A percentile compares a stretch with the other conserved stretches of the same genome.
Conservation (phyloP, 768 basidiomycete genomes). For the Suillus subalutaceus region DNA sequence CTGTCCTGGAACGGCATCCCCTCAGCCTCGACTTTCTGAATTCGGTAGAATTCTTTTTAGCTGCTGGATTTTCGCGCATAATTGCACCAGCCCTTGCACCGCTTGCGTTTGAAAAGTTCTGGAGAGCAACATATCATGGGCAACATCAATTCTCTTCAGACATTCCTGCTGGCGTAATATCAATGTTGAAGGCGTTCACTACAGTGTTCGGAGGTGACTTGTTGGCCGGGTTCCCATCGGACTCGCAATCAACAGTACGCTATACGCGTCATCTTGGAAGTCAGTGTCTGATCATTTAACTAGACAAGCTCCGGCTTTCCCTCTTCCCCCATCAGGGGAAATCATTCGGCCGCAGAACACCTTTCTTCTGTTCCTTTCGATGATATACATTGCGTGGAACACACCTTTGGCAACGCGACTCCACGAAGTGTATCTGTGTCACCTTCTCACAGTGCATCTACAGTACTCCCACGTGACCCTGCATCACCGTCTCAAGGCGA, state of each 20-base stretch:
- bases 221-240: conserved; percentile 46
- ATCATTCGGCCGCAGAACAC: background rate
- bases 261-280: background rate
- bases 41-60: conserved; percentile 47
- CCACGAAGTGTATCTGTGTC: background rate
- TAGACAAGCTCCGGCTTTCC: background rate
- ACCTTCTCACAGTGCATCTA: background rate
- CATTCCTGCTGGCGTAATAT: conserved; percentile 47
- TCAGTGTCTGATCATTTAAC: background rate
- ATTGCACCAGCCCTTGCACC: conserved; percentile 52
- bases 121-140: conserved; percentile 58
- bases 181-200: conserved; percentile 47
- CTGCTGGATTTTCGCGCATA: conserved; percentile 52
- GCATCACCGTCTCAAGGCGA: background rate
- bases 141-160: conserved; percentile 35
- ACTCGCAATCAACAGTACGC: conserved; percentile 35
- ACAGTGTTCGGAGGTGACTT: conserved; percentile 53
- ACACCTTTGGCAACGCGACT: background rate
- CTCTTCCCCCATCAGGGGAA: background rate
- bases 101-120: conserved; percentile 56
- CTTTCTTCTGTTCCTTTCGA: background rate
- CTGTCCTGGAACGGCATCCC: conserved; percentile 39
- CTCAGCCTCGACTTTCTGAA: conserved; percentile 45
- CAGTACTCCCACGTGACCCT: background rate
- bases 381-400: background rate